Conservation (phyloP, 148 eudicot species). For the Mesembryanthemum crystallinum region DNA sequence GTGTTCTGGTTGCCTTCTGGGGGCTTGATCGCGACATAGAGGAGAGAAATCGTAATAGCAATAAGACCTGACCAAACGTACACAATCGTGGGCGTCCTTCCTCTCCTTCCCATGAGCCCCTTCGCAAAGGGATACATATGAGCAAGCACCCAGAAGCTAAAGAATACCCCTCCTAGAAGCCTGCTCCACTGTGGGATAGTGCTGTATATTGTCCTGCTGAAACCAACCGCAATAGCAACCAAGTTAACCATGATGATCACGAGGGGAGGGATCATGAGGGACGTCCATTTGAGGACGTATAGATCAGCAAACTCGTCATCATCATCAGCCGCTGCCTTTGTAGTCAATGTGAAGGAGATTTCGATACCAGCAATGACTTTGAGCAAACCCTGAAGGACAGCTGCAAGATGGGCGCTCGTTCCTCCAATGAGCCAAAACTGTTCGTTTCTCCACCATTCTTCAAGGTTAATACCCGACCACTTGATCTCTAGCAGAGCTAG, state of each 20-base stretch:
- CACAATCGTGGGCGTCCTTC: conserved; percentile 85
- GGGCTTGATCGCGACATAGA: conserved; percentile 78
- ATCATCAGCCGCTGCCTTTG: conserved; percentile 70
- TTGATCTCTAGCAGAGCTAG: conserved; percentile 85
- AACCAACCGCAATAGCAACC: conserved; percentile 82
- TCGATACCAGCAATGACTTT: conserved; percentile 90
- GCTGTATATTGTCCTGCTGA: conserved; percentile 80
- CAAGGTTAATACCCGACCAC: conserved; percentile 81
- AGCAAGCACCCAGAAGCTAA: conserved; percentile 95
- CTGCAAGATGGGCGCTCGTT: conserved; percentile 91
- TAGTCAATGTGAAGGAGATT: conserved; percentile 79
- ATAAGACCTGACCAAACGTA: conserved; percentile 93
- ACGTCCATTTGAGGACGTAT: conserved; percentile 73
- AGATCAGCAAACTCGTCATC: conserved; percentile 87
- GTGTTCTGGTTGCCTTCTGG: conserved; percentile 45
- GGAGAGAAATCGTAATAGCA: conserved; percentile 79
- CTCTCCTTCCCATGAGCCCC: conserved; percentile 92
- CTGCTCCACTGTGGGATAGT: conserved; percentile 84
- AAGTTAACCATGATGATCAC: conserved; percentile 76
- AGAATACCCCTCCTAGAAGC: conserved; percentile 85
- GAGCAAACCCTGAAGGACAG: conserved; percentile 81
- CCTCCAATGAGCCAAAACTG: conserved; percentile 98
- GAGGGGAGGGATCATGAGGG: conserved; percentile 90
- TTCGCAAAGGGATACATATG: conserved; percentile 91
- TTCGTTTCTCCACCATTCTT: conserved; percentile 98